These are phyloP conservation scores for Prunus mira DNA, from an alignment of 306 rosid species.

Conservation along the genomic window DNA sequence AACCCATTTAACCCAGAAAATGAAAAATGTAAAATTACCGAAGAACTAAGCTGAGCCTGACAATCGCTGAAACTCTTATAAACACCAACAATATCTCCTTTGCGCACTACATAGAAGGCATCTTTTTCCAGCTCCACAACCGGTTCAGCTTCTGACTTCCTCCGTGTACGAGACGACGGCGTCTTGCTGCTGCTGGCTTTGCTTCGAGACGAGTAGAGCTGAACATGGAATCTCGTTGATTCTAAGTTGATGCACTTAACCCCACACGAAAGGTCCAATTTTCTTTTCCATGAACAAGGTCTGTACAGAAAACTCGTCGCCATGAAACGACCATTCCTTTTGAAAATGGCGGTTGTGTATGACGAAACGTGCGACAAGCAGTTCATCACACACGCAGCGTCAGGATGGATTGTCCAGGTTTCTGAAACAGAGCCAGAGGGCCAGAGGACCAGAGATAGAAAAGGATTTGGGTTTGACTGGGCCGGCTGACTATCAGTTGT, in stretches of 20 bases:
- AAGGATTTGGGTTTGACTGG: background rate
- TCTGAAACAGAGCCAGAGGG: background rate
- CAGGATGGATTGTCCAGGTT: background rate
- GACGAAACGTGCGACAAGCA: conserved; percentile 51
- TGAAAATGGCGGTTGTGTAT: conserved; percentile 38
- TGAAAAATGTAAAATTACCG: conserved; percentile 44
- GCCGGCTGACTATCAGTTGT: no score
- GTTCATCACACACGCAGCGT: conserved; percentile 47
- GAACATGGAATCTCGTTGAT: conserved; percentile 33
- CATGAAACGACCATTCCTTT: conserved; percentile 31
- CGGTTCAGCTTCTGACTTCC: conserved; percentile 36
- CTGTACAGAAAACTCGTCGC: conserved; percentile 25
- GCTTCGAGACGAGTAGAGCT: conserved; percentile 52
- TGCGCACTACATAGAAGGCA: conserved; percentile 79
- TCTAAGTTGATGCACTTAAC: conserved; percentile 29
- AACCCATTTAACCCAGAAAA: background rate
- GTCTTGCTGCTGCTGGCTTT: conserved; percentile 12
- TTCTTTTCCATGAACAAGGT: conserved; percentile 29
- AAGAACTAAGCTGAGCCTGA: conserved; percentile 84
- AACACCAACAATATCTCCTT: conserved; percentile 83
- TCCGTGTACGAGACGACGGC: conserved; percentile 18
- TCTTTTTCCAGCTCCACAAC: conserved; percentile 50
- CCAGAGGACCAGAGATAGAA: background rate
- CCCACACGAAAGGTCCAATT: background rate
- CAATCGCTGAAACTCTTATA: conserved; percentile 58